phyloP scores from a whole-genome alignment of 164 flowering plant genomes.

The Brasenia schreberi region DNA sequence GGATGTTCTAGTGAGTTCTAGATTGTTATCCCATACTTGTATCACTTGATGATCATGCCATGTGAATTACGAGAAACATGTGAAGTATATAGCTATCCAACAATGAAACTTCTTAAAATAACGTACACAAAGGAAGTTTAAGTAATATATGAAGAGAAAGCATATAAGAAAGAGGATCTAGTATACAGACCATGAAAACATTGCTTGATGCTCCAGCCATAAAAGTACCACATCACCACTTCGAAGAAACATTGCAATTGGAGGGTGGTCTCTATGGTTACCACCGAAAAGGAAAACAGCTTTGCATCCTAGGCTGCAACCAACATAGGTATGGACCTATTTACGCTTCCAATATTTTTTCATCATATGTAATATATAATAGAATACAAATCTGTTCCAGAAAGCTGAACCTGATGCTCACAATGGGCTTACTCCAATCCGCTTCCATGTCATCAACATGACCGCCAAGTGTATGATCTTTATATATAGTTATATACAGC shows the following conservation, averaged over 20 bases:
- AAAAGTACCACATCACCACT: constrained; percentile 89
- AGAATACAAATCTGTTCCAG: neutral
- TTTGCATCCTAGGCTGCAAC: constrained; percentile 85
- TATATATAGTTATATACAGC: too few species aligned
- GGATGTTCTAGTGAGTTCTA: too few species aligned
- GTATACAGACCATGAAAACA: constrained; percentile 83
- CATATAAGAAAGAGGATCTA: neutral
- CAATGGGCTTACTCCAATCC: constrained; percentile 97
- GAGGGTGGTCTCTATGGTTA: constrained; percentile 61
- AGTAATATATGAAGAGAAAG: neutral
- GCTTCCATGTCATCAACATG: constrained; percentile 99
- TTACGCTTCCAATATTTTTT: neutral
- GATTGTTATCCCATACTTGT: too few species aligned
- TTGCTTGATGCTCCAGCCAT: constrained; percentile 96
- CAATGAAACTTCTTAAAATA: too few species aligned
- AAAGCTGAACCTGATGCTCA: constrained; percentile 77
- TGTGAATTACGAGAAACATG: too few species aligned
- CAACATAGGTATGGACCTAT: neutral
- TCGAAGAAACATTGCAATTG: constrained; percentile 82
- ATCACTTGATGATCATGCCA: too few species aligned
- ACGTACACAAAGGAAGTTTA: neutral
- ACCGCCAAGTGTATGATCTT: constrained; percentile 97
- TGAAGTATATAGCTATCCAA: too few species aligned
- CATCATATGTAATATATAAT: neutral
- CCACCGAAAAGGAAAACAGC: constrained; percentile 95